A percentile compares a stretch with the other conserved stretches of the same genome.
Conservation (phyloP, 768 basidiomycete species). For the Leccinum subtestaceum region DNA sequence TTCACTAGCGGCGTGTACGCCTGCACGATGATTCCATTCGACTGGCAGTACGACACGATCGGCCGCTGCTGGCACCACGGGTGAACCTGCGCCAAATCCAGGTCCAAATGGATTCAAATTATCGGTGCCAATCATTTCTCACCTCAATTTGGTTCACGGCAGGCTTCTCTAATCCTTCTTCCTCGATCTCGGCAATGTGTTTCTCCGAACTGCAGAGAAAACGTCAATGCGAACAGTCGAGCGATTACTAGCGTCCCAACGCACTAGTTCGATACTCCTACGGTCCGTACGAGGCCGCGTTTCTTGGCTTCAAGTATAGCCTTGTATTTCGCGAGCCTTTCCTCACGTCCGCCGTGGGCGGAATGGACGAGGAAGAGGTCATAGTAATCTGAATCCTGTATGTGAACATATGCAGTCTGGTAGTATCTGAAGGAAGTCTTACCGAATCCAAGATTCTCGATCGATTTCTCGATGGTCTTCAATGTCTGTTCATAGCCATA, state of each 20-base stretch:
- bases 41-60: constrained; percentile 68
- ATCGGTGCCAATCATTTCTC: not conserved
- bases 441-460: constrained; percentile 23
- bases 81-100: constrained; percentile 49
- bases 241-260: not conserved
- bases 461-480: constrained; percentile 19
- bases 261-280: constrained; percentile 52
- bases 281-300: constrained; percentile 36
- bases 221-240: not conserved
- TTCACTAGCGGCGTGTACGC: constrained; percentile 74
- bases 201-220: constrained; percentile 21
- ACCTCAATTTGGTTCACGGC: constrained; percentile 32
- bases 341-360: constrained; percentile 37
- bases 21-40: constrained; percentile 57
- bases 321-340: constrained; percentile 40
- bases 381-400: constrained; percentile 35
- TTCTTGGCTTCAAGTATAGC: constrained; percentile 35
- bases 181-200: constrained; percentile 25
- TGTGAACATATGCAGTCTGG: not conserved
- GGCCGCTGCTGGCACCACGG: constrained; percentile 77
- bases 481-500: constrained; percentile 18
- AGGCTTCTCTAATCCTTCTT: constrained; percentile 26
- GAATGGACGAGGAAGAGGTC: constrained; percentile 50
- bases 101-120: not conserved
- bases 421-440: not conserved